Evolutionary conservation across 495 filamentous ascomycete genomes (phyloP).

Genomic region (Hyaloscypha bicolor): DNA sequence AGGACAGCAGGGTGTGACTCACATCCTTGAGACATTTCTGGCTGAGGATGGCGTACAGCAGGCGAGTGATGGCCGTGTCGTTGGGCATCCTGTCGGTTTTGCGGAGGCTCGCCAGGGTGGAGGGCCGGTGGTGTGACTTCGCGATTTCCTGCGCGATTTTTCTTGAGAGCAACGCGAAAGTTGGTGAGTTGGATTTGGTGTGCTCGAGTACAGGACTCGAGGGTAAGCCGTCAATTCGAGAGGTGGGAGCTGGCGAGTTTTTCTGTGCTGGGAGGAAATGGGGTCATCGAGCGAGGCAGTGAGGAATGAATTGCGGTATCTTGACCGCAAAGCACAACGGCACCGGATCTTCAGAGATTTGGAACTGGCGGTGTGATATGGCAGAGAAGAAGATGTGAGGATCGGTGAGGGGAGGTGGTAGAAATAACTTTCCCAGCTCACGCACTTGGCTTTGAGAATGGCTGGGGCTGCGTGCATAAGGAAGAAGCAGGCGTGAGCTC

Average conservation of each 20-base stretch:
- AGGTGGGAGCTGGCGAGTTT: neutral
- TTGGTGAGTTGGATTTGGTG: neutral
- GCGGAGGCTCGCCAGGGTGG: conserved; percentile 29
- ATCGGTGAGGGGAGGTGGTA: conserved; percentile 40
- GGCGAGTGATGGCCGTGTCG: conserved; percentile 57
- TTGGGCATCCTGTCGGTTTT: conserved; percentile 28
- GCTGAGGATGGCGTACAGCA: conserved; percentile 75
- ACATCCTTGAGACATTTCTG: conserved; percentile 76
- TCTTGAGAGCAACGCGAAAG: neutral
- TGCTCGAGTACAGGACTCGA: neutral
- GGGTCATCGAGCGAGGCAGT: conserved; percentile 4
- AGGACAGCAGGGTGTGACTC: conserved; percentile 33
- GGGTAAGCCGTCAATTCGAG: neutral
- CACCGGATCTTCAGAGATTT: conserved; percentile 33
- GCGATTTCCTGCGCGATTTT: neutral
- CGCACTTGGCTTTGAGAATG: conserved; percentile 22
- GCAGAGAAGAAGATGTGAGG: conserved; percentile 37
- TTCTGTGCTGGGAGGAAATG: neutral
- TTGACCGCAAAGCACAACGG: conserved; percentile 7
- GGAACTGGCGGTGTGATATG: conserved; percentile 41
- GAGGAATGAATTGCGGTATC: conserved; percentile 3
- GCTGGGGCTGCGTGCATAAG: conserved; percentile 27
- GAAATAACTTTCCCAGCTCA: conserved; percentile 31
- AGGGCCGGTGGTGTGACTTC: neutral
- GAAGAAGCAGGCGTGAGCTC: neutral